These are phyloP conservation scores for Microdochium nivale DNA, from an alignment of 2,329 filamentous ascomycete species.

Conservation along the genomic window DNA sequence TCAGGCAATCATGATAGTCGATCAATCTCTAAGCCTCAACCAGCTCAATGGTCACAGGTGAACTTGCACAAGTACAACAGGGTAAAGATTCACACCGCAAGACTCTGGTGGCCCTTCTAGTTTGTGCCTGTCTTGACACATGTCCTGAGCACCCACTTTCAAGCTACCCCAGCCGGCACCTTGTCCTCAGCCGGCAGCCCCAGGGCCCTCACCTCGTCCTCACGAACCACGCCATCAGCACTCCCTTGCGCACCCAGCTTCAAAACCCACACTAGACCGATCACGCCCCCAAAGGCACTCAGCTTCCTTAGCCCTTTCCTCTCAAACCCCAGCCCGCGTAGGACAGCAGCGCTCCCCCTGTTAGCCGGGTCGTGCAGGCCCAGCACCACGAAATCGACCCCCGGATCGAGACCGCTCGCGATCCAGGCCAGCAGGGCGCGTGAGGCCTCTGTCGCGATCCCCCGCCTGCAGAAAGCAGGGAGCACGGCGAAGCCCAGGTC, in stretches of 20 bases:
- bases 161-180: background rate
- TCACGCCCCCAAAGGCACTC: conserved; percentile 5
- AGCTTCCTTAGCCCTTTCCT: conserved; percentile 4
- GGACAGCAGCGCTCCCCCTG: conserved; percentile 4
- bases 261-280: conserved; percentile 4
- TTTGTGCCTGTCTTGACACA: too few species aligned
- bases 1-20: too few species aligned
- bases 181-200: background rate
- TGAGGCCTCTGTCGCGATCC: conserved; percentile 41
- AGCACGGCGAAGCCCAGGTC: conserved; percentile 95
- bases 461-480: conserved; percentile 80
- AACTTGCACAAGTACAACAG: too few species aligned
- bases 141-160: background rate
- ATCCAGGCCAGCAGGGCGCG: conserved; percentile 5
- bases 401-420: too few species aligned
- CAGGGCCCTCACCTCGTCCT: background rate
- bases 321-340: conserved; percentile 7
- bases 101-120: too few species aligned
- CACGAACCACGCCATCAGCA: background rate
- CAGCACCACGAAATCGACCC: conserved; percentile 4
- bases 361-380: conserved; percentile 5
- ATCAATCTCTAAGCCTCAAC: too few species aligned
- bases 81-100: too few species aligned
- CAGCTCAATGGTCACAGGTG: too few species aligned
- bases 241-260: background rate